Conservation (phyloP, 805 yeast species). For the Metschnikowia gelsemii region DNA sequence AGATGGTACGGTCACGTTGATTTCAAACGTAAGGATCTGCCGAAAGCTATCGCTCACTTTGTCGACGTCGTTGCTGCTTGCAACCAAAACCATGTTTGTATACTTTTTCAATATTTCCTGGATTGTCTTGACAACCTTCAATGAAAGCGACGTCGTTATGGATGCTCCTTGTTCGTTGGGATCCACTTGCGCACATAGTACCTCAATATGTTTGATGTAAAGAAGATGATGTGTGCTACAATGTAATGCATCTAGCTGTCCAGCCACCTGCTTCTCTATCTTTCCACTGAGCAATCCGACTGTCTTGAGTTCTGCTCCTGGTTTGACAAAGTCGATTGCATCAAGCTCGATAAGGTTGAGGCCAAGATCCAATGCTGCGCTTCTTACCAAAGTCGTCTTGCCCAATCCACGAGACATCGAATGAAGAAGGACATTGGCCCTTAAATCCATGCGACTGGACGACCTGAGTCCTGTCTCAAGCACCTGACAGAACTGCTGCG, state of each 20-base stretch:
- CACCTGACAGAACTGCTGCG: slow-evolving; percentile 50
- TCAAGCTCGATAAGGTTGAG: slow-evolving; percentile 67
- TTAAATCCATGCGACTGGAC: slow-evolving; percentile 39
- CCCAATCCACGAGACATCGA: slow-evolving; percentile 80
- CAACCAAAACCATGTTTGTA: slow-evolving; percentile 47
- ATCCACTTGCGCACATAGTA: slow-evolving; percentile 64
- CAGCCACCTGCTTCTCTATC: slow-evolving; percentile 50
- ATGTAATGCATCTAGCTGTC: slow-evolving; percentile 39
- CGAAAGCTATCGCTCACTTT: slow-evolving; percentile 63
- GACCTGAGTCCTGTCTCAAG: slow-evolving; percentile 48
- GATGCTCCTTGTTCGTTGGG: slow-evolving; percentile 50
- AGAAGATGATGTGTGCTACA: slow-evolving; percentile 42
- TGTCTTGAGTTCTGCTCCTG: slow-evolving; percentile 74
- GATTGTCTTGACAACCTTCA: slow-evolving; percentile 58
- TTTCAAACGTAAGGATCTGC: slow-evolving; percentile 71
- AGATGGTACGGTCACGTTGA: slow-evolving; percentile 71
- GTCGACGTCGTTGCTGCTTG: slow-evolving; percentile 74
- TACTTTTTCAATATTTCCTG: slow-evolving; percentile 50
- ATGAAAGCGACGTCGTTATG: slow-evolving; percentile 42
- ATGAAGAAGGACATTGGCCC: slow-evolving; percentile 62
- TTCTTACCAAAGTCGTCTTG: slow-evolving; percentile 61
- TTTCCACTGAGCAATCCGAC: slow-evolving; percentile 76
- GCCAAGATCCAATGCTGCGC: slow-evolving; percentile 59
- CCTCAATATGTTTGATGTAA: slow-evolving; percentile 71
- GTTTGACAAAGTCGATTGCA: slow-evolving; percentile 61